Evolutionary conservation across 225 moss, liverwort and hornwort species (phyloP), one percentile per base, ranked within the genome.

Genomic region (Pseudisothecium myosuroides): DNA sequence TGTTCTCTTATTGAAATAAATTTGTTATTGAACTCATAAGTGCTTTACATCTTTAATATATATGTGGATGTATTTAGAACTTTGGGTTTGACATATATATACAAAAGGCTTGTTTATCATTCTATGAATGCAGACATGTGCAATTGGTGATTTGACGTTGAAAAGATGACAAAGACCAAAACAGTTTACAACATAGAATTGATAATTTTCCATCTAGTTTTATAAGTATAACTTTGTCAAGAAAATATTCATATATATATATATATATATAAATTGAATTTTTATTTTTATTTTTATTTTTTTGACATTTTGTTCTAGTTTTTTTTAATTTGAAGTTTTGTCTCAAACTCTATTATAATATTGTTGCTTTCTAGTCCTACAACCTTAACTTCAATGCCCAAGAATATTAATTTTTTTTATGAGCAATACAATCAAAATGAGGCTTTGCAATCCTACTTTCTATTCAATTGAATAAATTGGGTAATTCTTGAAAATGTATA

Each of bases 291-390:
- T n/a, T n/a, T n/a, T n/a, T n/a, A n/a, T n/a, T n/a, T 28, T 27
- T 43, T 27, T 28, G 6, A 15, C 2, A 6, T 45, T 2, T 43
- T 0, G 27, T 4, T 41, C 15, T 15, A 2, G 3, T 5, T 69
- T 26, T 24, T 7, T 69, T 14, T 24, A 1, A 5, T 24, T 7
- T 63, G 32, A 31, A 63, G 6, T 32, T 63, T 72, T 43, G 16
- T 72, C 6, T 72, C 9, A 28, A 28, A 26, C 10, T 27, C 3
- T 9, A 27, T 43, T 23, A 7, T 7, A 27, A 72, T 3, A 43
- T 0, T 15, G 0, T 43, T 72, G 9, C 16, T 17, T 43, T 28
- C 10, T 43, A 10, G 16, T 43, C 28, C 16, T 28, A 15, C 16
- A 6, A 45, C 28, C 10, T 28, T 45, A 1, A 28, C 28, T 45